Base-by-base conservation (phyloP, 129 eudicot species). In the Flaveria linearis region DNA sequence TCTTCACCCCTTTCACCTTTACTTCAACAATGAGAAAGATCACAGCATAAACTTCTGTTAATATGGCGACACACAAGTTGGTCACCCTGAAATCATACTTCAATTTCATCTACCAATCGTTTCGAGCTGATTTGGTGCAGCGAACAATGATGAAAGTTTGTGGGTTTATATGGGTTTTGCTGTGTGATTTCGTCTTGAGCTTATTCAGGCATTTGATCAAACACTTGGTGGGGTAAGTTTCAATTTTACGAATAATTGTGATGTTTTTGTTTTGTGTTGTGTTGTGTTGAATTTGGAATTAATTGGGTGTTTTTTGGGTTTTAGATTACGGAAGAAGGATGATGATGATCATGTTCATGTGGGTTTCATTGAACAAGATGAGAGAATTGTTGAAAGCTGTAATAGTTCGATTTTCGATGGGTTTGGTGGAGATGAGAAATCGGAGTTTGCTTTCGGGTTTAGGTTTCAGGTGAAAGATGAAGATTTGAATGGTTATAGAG, bases 121-220 rank as follows among this genome's bases (percentile, higher is more conserved):
- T 76, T 30, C 66, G 81, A 57, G 23, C 69, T 33, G 87, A 84
- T 50, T 58, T 74, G 18, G 12, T 80, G 71, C 57, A 25, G 42
- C 73, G 50, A 65, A 82, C 41, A 16, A 80, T 75, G 89, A 69
- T 69, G 51, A 65, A 72, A 42, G 60, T 87, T 80, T 76, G 77
- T n/a, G 69, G 73, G 51, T 80, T 63, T 60, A 67, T 86, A n/a
- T 85, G 90, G 84, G 82, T 80, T 82, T 81, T 79, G 73, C 42
- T 84, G 0, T 82, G 64, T 60, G 41, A 71, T 70, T 72, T 74
- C 50, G 28, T 88, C 42, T 41, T 70, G 63, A 77, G 39, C 75
- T 71, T 73, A 26, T 70, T 77, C 78, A 76, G 83, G 77, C 61
- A 83, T 69, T 58, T 87, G 36, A 12, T 71, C 84, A 72, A 75